Base-by-base conservation (phyloP, 192 early-diverging fungal genomes). In the Chytriomyces sp. region DNA sequence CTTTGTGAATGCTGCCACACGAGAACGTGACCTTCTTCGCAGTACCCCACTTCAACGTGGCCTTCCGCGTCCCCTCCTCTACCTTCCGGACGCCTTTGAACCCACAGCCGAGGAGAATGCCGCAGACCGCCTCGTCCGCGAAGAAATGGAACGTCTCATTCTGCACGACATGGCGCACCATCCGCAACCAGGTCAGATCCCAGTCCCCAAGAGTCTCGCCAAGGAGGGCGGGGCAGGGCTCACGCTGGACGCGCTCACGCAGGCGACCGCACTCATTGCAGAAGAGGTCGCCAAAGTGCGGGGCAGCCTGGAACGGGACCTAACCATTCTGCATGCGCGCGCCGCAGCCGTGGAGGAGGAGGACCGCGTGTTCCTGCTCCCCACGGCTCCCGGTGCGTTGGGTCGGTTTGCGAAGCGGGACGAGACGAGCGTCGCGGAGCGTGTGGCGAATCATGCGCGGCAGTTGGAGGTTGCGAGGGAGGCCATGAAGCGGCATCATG, bases 31-130 rank as follows among this genome's bases (percentile, higher is more conserved):
- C 5, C 67, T 77, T 25, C 87, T 89, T 5, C 89, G 93, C 28
- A 90, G 87, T 26, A 85, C 90, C 54, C 85, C 90, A 38, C 89
- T 98, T 10, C 90, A 94, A 74, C 86, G 82, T 3, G 82, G 78
- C 28, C 80, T 96, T 28, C 94, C 93, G 10, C 86, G 96, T 4
- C 96, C 96, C 3, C 56, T 74, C 61, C 39, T 81, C 0, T 77
- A 77, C 59, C 62, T 41, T 25, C 55, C 70, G 22, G 70, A 75
- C 38, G 59, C 59, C 32, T 55, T 82, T 72, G 82, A 90, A 38
- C 30, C 10, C 39, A 17, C 22, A 0, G 8, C 38, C 14, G 17
- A 53, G 26, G 54, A 57, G 17, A 10, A 56, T 25, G 66, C n/a
- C 30, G 33, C 49, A 36, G 53, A 36, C 32, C 12, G 32, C 14